A percentile compares a stretch with the other conserved stretches of the same genome.
Evolutionary conservation across 164 flowering plant species (phyloP).

Genomic region (Vitis cinerea): DNA sequence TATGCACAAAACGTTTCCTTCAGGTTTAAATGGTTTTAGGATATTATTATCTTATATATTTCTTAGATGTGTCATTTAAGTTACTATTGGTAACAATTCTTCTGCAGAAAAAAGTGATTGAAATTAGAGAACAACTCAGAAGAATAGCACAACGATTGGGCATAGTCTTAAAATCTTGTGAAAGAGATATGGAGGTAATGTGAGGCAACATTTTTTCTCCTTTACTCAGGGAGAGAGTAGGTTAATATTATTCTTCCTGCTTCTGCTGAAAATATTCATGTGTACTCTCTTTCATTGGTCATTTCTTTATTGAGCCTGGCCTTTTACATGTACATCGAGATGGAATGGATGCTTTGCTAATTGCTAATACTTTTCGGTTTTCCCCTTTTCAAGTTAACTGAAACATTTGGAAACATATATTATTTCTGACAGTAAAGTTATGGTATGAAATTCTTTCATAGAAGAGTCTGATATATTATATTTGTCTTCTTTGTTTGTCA

Average conservation of each 20-base stretch:
- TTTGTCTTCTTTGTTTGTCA: too few species aligned
- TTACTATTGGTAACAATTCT: background rate
- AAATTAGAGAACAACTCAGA: constrained; percentile 79
- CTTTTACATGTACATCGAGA: too few species aligned
- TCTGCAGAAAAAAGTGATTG: constrained; percentile 71
- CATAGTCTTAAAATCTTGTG: constrained; percentile 75
- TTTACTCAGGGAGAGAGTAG: background rate
- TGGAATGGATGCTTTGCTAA: too few species aligned
- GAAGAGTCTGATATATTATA: too few species aligned
- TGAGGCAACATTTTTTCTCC: background rate
- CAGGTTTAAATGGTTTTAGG: background rate
- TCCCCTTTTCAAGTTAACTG: too few species aligned
- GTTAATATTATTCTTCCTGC: background rate
- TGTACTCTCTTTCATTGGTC: background rate
- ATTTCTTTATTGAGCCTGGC: too few species aligned
- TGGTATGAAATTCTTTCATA: too few species aligned
- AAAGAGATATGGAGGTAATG: constrained; percentile 68
- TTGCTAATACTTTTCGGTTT: too few species aligned
- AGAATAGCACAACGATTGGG: constrained; percentile 73
- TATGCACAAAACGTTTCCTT: background rate
- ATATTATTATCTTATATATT: background rate
- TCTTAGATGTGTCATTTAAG: background rate
- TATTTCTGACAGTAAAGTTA: too few species aligned
- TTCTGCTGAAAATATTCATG: background rate
- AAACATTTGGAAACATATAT: too few species aligned